These are phyloP conservation scores for Mycosarcoma maydis DNA, from an alignment of 1,284 basidiomycete species.

Conservation along the genomic window DNA sequence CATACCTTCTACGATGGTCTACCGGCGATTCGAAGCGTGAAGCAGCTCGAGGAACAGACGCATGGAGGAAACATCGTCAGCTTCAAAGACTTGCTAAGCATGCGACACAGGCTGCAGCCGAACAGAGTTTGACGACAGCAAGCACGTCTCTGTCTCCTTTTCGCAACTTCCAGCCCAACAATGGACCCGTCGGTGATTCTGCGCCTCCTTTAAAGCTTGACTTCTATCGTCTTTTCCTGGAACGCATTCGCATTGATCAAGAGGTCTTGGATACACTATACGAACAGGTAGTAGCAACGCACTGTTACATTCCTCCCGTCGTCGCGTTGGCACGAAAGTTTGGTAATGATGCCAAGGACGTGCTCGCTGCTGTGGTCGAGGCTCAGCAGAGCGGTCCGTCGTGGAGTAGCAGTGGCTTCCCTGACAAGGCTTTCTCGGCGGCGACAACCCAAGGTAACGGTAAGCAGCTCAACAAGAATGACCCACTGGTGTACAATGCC, in stretches of 20 bases:
- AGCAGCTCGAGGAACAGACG: conserved; percentile 1
- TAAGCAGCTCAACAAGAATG: background rate
- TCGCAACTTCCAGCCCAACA: conserved; percentile 10
- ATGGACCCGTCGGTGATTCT: background rate
- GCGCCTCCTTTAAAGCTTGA: conserved; percentile 1
- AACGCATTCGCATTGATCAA: conserved; percentile 38
- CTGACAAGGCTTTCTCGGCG: background rate
- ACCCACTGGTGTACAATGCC: conserved; percentile 3
- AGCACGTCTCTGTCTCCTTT: conserved; percentile 10
- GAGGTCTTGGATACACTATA: conserved; percentile 37
- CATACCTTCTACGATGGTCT: conserved; percentile 42
- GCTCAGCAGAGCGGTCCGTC: conserved; percentile 33
- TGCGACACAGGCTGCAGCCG: conserved; percentile 13
- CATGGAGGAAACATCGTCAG: conserved; percentile 10
- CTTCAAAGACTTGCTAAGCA: conserved; percentile 13
- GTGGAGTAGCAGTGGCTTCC: conserved; percentile 5
- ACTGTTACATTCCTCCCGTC: conserved; percentile 15
- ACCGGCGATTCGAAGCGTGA: conserved; percentile 29
- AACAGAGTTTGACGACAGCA: background rate
- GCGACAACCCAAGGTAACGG: background rate
- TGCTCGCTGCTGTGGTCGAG: conserved; percentile 31
- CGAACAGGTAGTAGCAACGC: conserved; percentile 23
- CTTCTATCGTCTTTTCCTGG: conserved; percentile 46
- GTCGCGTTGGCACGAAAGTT: conserved; percentile 15
- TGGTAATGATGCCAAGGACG: conserved; percentile 46